Conservation (phyloP, 2,329 filamentous ascomycete species). For the Fusarium anthophilum region DNA sequence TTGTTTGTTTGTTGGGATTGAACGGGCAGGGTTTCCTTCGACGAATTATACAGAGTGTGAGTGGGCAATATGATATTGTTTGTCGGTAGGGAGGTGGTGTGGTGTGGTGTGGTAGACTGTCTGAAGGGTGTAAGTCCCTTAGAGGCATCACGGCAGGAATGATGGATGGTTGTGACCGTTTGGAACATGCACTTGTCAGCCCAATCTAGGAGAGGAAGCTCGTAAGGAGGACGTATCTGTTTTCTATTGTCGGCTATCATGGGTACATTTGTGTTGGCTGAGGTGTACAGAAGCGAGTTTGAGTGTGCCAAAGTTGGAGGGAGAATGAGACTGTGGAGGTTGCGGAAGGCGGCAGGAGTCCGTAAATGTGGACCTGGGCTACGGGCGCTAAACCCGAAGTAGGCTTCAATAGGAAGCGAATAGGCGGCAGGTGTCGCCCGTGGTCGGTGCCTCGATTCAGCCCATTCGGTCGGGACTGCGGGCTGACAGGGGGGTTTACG, state of each 20-base stretch:
- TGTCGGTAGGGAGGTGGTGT: constrained; percentile 13
- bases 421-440: constrained; percentile 33
- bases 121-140: background rate
- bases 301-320: background rate
- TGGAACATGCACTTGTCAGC: background rate
- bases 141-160: background rate
- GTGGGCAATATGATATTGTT: constrained; percentile 6
- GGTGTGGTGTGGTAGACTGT: background rate
- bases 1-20: constrained; percentile 4
- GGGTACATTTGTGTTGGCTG: constrained; percentile 16
- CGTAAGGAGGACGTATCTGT: background rate
- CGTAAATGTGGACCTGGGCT: constrained; percentile 29
- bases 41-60: background rate
- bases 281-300: background rate
- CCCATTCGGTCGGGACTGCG: constrained; percentile 34
- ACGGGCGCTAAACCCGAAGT: constrained; percentile 44
- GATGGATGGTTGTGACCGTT: constrained; percentile 10
- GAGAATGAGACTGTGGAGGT: constrained; percentile 17
- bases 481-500: constrained; percentile 3
- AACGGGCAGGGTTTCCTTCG: background rate
- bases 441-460: constrained; percentile 26
- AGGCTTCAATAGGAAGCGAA: constrained; percentile 44
- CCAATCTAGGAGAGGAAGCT: background rate
- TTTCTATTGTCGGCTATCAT: constrained; percentile 15
- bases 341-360: constrained; percentile 13